Evolutionary conservation across 768 basidiomycete species (phyloP).

Genomic region (Calocybe gangraenosa): DNA sequence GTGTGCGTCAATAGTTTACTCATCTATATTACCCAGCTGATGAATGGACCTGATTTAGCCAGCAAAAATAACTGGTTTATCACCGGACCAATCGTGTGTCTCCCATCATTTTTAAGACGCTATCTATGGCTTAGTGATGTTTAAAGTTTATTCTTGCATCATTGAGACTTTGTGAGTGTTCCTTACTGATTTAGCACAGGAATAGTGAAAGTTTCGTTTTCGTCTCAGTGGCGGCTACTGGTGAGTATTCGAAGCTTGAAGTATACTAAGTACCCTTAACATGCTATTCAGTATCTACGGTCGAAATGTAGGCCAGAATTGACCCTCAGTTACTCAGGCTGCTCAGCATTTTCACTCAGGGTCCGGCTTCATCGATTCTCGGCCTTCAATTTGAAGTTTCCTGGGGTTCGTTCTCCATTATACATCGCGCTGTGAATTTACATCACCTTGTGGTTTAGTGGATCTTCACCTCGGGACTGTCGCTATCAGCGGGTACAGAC

Average conservation of each 20-base stretch:
- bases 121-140: neutral
- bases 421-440: neutral
- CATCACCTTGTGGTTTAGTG: slow-evolving; percentile 22
- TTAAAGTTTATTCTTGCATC: slow-evolving; percentile 17
- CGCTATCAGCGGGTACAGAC: slow-evolving; percentile 35
- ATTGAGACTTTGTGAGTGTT: slow-evolving; percentile 18
- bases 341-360: slow-evolving; percentile 8
- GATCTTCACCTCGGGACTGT: slow-evolving; percentile 38
- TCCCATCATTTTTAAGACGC: neutral
- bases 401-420: slow-evolving; percentile 13
- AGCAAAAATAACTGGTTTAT: slow-evolving; percentile 24
- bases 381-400: slow-evolving; percentile 15
- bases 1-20: slow-evolving; percentile 2
- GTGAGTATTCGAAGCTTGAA: slow-evolving; percentile 7
- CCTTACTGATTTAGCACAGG: neutral
- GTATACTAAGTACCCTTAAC: neutral
- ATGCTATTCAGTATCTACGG: slow-evolving; percentile 17
- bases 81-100: slow-evolving; percentile 21
- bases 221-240: slow-evolving; percentile 18
- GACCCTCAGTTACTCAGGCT: neutral
- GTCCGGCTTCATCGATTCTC: slow-evolving; percentile 15
- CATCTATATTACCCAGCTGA: neutral
- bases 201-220: neutral
- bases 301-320: slow-evolving; percentile 16
- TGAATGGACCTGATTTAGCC: slow-evolving; percentile 10